Percentiles rank a stretch among this genome's conserved stretches.
Conservation (phyloP, 352 stramenopile genomes). For the Globisporangium cystogenes region DNA sequence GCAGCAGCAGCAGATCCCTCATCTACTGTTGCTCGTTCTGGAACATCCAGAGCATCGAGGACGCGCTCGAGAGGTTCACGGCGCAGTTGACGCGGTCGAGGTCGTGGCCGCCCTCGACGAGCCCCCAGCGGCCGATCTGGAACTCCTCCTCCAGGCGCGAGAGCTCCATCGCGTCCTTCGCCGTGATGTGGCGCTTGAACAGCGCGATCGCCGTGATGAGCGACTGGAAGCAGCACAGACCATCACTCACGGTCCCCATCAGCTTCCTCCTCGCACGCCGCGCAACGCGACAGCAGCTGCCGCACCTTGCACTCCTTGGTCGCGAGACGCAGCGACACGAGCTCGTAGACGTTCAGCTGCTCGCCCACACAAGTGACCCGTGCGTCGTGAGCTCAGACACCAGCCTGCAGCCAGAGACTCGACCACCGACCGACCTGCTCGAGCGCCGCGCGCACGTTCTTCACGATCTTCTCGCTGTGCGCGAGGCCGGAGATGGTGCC, state of each 20-base stretch:
- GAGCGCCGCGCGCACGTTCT: slow-evolving; percentile 58
- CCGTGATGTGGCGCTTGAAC: slow-evolving; percentile 81
- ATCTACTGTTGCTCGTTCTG: slow-evolving; percentile 54
- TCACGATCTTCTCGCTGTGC: slow-evolving; percentile 56
- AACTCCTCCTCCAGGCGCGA: slow-evolving; percentile 85
- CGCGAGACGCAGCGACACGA: slow-evolving; percentile 63
- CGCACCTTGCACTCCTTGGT: slow-evolving; percentile 86
- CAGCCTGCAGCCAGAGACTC: background rate
- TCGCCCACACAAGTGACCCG: background rate
- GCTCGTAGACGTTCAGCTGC: slow-evolving; percentile 67
- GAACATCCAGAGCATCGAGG: slow-evolving; percentile 80
- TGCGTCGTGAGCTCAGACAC: background rate
- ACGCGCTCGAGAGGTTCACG: slow-evolving; percentile 80
- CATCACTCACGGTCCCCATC: background rate
- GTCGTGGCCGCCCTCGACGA: slow-evolving; percentile 87
- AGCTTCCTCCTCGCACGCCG: background rate
- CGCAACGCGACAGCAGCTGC: background rate
- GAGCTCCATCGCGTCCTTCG: slow-evolving; percentile 82
- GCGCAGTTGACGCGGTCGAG: slow-evolving; percentile 84
- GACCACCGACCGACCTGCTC: slow-evolving; percentile 29
- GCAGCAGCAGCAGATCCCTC: background rate
- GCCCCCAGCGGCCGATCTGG: slow-evolving; percentile 84
- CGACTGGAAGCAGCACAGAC: slow-evolving; percentile 26
- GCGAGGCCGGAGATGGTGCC: slow-evolving; percentile 61
- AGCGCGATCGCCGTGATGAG: slow-evolving; percentile 77